Percentiles rank a stretch among this genome's conserved stretches.
Conservation (phyloP, 2,329 filamentous ascomycete species). For the Cadophora luteo-olivacea region DNA sequence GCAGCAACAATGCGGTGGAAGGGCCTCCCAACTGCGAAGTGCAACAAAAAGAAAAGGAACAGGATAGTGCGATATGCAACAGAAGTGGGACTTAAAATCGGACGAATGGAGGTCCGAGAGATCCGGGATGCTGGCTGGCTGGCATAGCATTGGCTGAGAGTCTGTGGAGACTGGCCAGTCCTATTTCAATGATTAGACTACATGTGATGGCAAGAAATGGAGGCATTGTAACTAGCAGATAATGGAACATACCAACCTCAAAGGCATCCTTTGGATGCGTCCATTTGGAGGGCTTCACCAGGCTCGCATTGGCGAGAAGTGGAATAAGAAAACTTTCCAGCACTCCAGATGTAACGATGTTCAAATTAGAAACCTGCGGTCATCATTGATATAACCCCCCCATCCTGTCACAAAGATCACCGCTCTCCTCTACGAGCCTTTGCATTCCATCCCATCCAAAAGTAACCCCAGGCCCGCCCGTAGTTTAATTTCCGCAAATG, state of each 20-base stretch:
- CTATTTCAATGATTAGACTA: neutral
- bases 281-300: too few relatives aligned
- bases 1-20: neutral
- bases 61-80: conserved; percentile 18
- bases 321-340: neutral
- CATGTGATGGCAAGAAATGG: neutral
- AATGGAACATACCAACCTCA: too few relatives aligned
- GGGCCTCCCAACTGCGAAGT: conserved; percentile 10
- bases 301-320: neutral
- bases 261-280: too few relatives aligned
- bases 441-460: neutral
- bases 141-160: conserved; percentile 1
- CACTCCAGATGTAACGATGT: neutral
- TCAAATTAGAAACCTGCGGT: neutral
- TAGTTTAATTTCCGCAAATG: neutral
- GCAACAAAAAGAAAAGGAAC: neutral
- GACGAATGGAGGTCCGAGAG: neutral
- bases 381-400: neutral
- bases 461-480: too few relatives aligned
- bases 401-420: neutral
- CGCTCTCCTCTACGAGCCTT: neutral
- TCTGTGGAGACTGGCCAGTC: neutral
- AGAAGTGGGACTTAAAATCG: conserved; percentile 3
- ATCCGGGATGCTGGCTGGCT: neutral
- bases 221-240: too few relatives aligned